A percentile compares a stretch with the other conserved stretches of the same genome.
phyloP scores from a whole-genome alignment of 2,329 filamentous ascomycete genomes.

The Hortaea sp. region DNA sequence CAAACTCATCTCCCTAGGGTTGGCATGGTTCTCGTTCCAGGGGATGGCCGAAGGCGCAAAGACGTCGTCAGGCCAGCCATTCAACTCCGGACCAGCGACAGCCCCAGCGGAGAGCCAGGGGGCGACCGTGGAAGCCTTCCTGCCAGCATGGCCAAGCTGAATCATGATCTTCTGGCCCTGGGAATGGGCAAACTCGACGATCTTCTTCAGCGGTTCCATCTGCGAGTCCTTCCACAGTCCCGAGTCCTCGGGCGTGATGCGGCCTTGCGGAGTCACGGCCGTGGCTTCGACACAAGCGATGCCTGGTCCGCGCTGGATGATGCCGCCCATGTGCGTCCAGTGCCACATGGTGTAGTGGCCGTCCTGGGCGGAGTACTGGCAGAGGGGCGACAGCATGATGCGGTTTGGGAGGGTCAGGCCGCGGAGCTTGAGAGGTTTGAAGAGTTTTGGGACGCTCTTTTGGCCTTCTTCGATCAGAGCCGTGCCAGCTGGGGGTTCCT shows the following conservation, averaged over 20 bases:
- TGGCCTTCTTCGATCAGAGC: slow-evolving; percentile 36
- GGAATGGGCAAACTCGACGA: slow-evolving; percentile 69
- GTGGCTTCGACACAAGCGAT: slow-evolving; percentile 72
- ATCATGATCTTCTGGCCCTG: slow-evolving; percentile 69
- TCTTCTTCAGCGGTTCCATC: slow-evolving; percentile 57
- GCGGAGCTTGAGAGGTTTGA: slow-evolving; percentile 47
- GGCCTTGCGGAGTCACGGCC: slow-evolving; percentile 61
- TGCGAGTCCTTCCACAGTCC: slow-evolving; percentile 82
- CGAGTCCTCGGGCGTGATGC: slow-evolving; percentile 70
- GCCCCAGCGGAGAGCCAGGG: slow-evolving; percentile 52
- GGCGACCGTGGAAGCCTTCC: slow-evolving; percentile 49
- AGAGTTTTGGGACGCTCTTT: slow-evolving; percentile 47
- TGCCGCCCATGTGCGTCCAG: slow-evolving; percentile 61
- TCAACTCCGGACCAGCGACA: slow-evolving; percentile 41
- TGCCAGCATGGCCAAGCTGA: slow-evolving; percentile 72
- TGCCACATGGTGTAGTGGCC: slow-evolving; percentile 75
- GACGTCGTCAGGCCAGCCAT: slow-evolving; percentile 45
- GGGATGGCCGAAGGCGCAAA: slow-evolving; percentile 49
- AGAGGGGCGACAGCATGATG: slow-evolving; percentile 54
- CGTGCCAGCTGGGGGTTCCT: slow-evolving; percentile 38
- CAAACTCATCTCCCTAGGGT: slow-evolving; percentile 57
- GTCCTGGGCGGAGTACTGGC: slow-evolving; percentile 57
- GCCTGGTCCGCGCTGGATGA: slow-evolving; percentile 63
- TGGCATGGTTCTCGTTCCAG: slow-evolving; percentile 51
- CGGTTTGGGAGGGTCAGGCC: slow-evolving; percentile 56